These are phyloP conservation scores for Ganoderma leucocontextum DNA, from an alignment of 1,284 basidiomycete species.

Conservation along the genomic window DNA sequence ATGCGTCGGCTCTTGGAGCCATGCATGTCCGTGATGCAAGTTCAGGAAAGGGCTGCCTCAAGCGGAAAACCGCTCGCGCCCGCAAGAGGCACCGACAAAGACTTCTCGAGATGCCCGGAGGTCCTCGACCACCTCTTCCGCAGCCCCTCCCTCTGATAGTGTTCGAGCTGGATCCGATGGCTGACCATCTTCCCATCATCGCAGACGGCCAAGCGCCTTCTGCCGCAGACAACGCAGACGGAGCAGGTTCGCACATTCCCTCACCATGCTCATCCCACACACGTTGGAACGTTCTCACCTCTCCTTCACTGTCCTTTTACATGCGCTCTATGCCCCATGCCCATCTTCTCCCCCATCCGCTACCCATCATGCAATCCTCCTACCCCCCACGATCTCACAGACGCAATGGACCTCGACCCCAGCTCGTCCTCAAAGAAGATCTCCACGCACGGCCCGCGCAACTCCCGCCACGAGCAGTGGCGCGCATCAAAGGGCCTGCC, in stretches of 20 bases:
- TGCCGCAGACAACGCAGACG: slow-evolving; percentile 34
- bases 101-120: slow-evolving; percentile 10
- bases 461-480: slow-evolving; percentile 78
- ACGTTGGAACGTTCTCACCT: slow-evolving; percentile 10
- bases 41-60: neutral
- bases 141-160: slow-evolving; percentile 17
- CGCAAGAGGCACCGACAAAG: neutral
- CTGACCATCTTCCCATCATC: slow-evolving; percentile 44
- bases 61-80: neutral
- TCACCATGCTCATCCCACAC: slow-evolving; percentile 13
- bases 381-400: slow-evolving; percentile 42
- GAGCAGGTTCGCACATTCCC: slow-evolving; percentile 44
- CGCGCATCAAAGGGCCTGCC: slow-evolving; percentile 74
- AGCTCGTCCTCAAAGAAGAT: slow-evolving; percentile 49
- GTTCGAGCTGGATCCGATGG: slow-evolving; percentile 15
- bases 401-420: slow-evolving; percentile 62
- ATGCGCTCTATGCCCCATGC: neutral
- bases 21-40: too few relatives aligned
- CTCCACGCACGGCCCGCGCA: slow-evolving; percentile 79
- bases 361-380: neutral
- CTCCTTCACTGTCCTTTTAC: slow-evolving; percentile 4
- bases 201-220: slow-evolving; percentile 42
- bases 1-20: slow-evolving; percentile 44
- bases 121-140: slow-evolving; percentile 37
- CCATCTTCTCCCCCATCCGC: neutral